Percentiles rank a stretch among this genome's conserved stretches.
These are phyloP conservation scores for Pseudofabraea citricarpa DNA, from an alignment of 2,329 filamentous ascomycete genomes.

Conservation along the genomic window DNA sequence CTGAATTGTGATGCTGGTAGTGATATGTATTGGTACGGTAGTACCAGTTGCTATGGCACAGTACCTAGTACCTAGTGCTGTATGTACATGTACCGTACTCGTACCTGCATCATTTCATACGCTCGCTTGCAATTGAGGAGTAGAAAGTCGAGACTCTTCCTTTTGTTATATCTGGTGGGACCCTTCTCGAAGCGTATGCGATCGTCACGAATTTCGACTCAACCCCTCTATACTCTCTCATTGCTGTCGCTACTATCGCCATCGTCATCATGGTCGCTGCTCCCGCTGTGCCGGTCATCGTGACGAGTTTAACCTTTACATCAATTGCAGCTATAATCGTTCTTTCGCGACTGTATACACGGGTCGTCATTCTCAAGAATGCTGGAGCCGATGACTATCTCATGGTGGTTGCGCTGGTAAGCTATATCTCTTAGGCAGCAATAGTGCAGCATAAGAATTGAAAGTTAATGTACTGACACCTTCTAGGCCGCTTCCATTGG, in stretches of 20 bases:
- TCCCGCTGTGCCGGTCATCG: background rate
- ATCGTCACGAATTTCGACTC: background rate
- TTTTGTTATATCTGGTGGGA: background rate
- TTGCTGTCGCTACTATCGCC: too few relatives aligned
- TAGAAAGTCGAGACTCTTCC: too few relatives aligned
- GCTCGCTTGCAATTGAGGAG: too few relatives aligned
- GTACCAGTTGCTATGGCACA: too few relatives aligned
- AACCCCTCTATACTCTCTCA: background rate
- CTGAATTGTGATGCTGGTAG: too few relatives aligned
- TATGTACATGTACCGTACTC: too few relatives aligned
- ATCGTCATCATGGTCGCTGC: background rate
- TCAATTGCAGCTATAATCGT: background rate
- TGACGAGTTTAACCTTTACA: background rate
- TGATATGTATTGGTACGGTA: too few relatives aligned
- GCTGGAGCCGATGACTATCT: background rate
- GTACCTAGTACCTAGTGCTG: too few relatives aligned
- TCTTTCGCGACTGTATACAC: background rate
- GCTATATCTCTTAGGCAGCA: background rate
- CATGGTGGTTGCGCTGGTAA: background rate
- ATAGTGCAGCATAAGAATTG: background rate
- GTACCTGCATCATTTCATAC: too few relatives aligned
- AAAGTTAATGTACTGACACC: background rate
- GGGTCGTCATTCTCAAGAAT: constrained; percentile 1
- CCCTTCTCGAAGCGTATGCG: background rate
- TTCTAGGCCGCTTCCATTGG: background rate